Percentiles rank a stretch among this genome's conserved stretches.
phyloP scores from a whole-genome alignment of 1,139 yeast species.

The Meyerozyma smithsonii region DNA sequence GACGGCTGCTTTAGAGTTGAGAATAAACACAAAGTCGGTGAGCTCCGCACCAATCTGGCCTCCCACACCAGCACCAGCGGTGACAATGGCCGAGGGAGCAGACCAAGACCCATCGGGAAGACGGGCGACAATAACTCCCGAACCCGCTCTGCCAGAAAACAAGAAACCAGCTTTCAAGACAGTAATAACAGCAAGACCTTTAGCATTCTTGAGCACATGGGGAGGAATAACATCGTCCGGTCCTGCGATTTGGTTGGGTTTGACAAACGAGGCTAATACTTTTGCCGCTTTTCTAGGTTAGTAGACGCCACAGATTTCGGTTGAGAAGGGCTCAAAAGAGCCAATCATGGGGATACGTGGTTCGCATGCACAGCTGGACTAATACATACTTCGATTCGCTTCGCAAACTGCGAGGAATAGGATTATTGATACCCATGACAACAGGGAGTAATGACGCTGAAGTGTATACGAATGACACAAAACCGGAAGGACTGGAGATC shows the following conservation, averaged over 20 bases:
- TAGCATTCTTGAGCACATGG: constrained; percentile 78
- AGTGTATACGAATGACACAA: constrained; percentile 1
- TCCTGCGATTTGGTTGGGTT: constrained; percentile 92
- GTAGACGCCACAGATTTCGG: constrained; percentile 4
- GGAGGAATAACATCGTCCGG: constrained; percentile 92
- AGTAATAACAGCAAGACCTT: constrained; percentile 87
- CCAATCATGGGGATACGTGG: background rate
- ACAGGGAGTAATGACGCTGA: background rate
- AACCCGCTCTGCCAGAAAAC: constrained; percentile 96
- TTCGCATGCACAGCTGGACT: background rate
- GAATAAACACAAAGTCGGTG: constrained; percentile 92
- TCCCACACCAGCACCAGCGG: constrained; percentile 99
- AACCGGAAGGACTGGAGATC: background rate
- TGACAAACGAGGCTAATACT: constrained; percentile 80
- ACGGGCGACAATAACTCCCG: constrained; percentile 92
- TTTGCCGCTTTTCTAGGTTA: constrained; percentile 83
- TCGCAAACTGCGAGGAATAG: constrained; percentile 85
- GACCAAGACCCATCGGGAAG: constrained; percentile 96
- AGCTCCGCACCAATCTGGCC: constrained; percentile 96
- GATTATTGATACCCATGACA: constrained; percentile 69
- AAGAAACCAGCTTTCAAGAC: constrained; percentile 94
- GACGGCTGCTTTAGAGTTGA: constrained; percentile 84
- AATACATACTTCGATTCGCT: constrained; percentile 81
- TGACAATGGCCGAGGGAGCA: constrained; percentile 93
- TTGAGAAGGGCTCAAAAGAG: background rate